phyloP scores from a whole-genome alignment of 768 basidiomycete species.

The Leccinum barrowsii region DNA sequence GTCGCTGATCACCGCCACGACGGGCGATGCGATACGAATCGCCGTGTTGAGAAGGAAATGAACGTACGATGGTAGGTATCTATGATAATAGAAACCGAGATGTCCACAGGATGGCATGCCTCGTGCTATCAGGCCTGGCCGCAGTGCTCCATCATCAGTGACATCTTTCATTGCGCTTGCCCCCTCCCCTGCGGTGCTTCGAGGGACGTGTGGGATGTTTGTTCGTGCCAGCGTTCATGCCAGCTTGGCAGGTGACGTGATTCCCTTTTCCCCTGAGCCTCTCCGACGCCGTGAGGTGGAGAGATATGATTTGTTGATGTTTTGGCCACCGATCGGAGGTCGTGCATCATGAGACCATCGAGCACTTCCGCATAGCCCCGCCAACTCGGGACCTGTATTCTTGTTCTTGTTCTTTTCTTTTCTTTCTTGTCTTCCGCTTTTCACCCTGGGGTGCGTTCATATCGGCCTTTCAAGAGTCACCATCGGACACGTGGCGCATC shows the following conservation, averaged over 20 bases:
- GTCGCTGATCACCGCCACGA: background rate
- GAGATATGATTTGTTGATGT: background rate
- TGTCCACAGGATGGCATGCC: background rate
- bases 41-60: conserved; percentile 2
- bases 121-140: conserved; percentile 1
- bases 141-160: background rate
- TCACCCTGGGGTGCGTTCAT: background rate
- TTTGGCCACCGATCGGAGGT: background rate
- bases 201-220: background rate
- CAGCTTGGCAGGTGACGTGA: background rate
- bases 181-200: background rate
- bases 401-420: background rate
- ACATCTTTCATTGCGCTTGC: background rate
- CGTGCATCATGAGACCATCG: background rate
- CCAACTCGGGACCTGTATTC: background rate
- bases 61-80: background rate
- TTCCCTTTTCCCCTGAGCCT: background rate
- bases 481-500: background rate
- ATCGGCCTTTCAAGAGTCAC: background rate
- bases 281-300: background rate
- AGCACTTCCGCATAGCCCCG: background rate
- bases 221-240: background rate
- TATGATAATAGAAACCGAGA: background rate
- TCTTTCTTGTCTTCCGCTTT: background rate
- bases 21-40: conserved; percentile 1